Evolutionary conservation across 78 protist genomes (phyloP), one percentile per base, ranked within the genome.

Genomic region (Isochrysis galbana): DNA sequence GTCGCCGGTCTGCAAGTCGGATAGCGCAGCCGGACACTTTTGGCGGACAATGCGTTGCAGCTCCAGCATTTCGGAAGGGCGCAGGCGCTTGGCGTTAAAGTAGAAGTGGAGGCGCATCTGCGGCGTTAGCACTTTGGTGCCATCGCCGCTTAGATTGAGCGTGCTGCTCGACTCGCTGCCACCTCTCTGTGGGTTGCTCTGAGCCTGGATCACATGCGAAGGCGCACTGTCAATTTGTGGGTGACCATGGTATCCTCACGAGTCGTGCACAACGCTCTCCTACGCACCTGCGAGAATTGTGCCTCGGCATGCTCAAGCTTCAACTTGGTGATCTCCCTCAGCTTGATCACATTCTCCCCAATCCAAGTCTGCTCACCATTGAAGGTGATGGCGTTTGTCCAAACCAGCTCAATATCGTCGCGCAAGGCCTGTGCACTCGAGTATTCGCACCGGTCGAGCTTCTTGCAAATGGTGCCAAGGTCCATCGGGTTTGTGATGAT

Each of bases 401-500:
- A 80, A 23, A 80, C 36, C 10, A 80, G 88, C 39, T 80, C 88
- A 51, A 80, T 38, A 39, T 41, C 88, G 23, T 32, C 48, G 26
- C 29, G 5, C 29, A 90, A 3, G 5, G 74, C 10, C 23, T 61
- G 36, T 10, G 74, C 74, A 3, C 45, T 36, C 44, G 44, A 2
- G 87, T 72, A 96, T 21, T 61, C 84, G 39, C 95, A 92, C 32
- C 32, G 38, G 42, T 74, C 10, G 67, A 97, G 90, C n/a, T 93
- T 94, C 74, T 44, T 7, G 46, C 70, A 48, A 55, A 97, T 90
- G 14, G 98, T 97, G 23, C 95, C 95, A 42, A 97, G 90, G 88
- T 97, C 98, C 98, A 97, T 97, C 48, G 98, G 98, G 23, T 44
- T 86, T 46, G 96, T 95, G 78, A 97, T 91, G 70, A 96, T 5